These are phyloP conservation scores for Lactifluus hygrophoroides DNA, from an alignment of 768 basidiomycete species.

Conservation along the genomic window DNA sequence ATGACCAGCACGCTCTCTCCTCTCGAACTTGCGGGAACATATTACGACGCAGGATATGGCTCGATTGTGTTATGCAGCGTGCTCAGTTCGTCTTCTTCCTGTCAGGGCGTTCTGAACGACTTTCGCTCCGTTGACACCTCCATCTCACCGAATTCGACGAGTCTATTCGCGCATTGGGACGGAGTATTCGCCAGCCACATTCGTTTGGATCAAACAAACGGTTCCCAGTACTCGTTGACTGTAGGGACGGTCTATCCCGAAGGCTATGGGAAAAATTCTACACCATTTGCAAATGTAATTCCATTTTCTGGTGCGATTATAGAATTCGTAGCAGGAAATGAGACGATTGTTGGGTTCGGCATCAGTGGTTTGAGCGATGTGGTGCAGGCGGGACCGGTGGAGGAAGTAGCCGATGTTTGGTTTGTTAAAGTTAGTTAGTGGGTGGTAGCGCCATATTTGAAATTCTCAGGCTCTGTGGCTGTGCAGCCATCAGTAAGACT, in stretches of 20 bases:
- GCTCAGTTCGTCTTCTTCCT: not conserved
- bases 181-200: not conserved
- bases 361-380: not conserved
- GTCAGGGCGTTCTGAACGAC: not conserved
- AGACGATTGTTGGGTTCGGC: not conserved
- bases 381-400: not conserved
- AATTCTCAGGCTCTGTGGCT: not conserved
- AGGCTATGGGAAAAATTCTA: conserved; percentile 12
- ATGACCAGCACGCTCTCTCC: not conserved
- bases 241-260: conserved; percentile 2
- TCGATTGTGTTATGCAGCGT: not conserved
- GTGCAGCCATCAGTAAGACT: too few relatives aligned
- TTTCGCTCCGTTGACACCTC: not conserved
- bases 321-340: conserved; percentile 1
- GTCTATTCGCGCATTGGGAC: not conserved
- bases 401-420: conserved; percentile 3
- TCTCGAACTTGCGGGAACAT: conserved; percentile 3
- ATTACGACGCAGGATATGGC: conserved; percentile 4
- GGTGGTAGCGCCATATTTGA: not conserved
- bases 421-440: conserved; percentile 3
- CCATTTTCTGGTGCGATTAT: not conserved
- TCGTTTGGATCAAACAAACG: not conserved
- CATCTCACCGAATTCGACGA: not conserved
- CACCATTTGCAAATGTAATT: not conserved
- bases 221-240: not conserved